phyloP scores from a whole-genome alignment of 1,284 basidiomycete species.

The Tilletia caries region DNA sequence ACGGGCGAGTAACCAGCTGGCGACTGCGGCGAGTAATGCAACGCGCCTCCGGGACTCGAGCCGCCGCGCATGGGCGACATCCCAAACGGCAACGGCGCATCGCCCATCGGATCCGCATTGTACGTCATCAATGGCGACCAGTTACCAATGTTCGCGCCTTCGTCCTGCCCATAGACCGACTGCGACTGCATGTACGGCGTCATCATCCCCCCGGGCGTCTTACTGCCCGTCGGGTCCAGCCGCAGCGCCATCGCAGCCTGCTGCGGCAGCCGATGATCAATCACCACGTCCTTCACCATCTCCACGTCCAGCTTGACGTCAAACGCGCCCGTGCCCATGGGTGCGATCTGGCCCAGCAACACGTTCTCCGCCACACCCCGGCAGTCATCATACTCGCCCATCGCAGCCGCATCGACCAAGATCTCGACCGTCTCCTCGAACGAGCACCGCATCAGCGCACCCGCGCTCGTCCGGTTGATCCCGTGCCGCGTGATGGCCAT shows the following conservation, averaged over 20 bases:
- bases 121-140: slow-evolving; percentile 92
- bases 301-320: slow-evolving; percentile 94
- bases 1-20: slow-evolving; percentile 43
- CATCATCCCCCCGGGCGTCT: slow-evolving; percentile 49
- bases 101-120: slow-evolving; percentile 65
- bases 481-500: slow-evolving; percentile 99
- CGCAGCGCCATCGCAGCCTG: slow-evolving; percentile 57
- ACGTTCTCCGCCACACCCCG: slow-evolving; percentile 98
- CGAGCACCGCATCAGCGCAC: slow-evolving; percentile 91
- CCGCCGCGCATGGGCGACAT: slow-evolving; percentile 66
- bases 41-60: slow-evolving; percentile 36
- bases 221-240: slow-evolving; percentile 41
- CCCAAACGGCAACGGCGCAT: slow-evolving; percentile 68
- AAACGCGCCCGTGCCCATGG: slow-evolving; percentile 67
- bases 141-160: slow-evolving; percentile 74
- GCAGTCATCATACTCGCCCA: slow-evolving; percentile 97
- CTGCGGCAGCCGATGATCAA: slow-evolving; percentile 84
- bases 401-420: slow-evolving; percentile 94
- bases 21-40: slow-evolving; percentile 25
- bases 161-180: slow-evolving; percentile 58
- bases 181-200: slow-evolving; percentile 68
- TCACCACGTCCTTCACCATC: slow-evolving; percentile 97
- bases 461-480: slow-evolving; percentile 78
- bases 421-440: slow-evolving; percentile 99
- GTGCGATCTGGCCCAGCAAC: slow-evolving; percentile 96